Evolutionary conservation across 225 moss, liverwort and hornwort genomes (phyloP).

Genomic region (Marchantia paleacea): DNA sequence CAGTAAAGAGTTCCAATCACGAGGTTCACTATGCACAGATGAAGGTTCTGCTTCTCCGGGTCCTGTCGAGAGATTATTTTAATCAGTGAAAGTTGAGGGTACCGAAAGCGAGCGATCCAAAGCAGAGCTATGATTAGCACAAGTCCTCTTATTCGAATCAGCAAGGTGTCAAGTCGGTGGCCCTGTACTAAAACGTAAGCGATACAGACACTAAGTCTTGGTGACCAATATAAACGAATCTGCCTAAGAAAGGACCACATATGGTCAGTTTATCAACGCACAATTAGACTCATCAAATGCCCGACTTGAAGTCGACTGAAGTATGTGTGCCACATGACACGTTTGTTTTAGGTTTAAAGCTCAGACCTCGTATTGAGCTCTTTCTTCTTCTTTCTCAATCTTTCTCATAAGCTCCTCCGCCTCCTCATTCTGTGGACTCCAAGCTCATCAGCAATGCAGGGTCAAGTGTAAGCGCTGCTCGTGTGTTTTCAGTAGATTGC

Average conservation of each 20-base stretch:
- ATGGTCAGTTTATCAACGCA: neutral
- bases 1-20: slow-evolving; percentile 89
- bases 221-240: too few species aligned
- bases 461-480: neutral
- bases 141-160: too few species aligned
- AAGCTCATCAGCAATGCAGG: neutral
- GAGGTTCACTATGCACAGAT: slow-evolving; percentile 77
- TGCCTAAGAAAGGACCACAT: too few species aligned
- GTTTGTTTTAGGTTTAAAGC: neutral
- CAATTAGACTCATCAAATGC: neutral
- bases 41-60: slow-evolving; percentile 53
- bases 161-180: too few species aligned
- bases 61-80: slow-evolving; percentile 41
- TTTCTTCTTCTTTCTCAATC: slow-evolving; percentile 88
- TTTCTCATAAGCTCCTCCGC: slow-evolving; percentile 91
- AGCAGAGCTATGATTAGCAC: too few species aligned
- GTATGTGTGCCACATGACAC: neutral
- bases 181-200: too few species aligned
- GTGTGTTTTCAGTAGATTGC: neutral
- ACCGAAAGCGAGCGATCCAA: too few species aligned
- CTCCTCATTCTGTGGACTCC: slow-evolving; percentile 61
- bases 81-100: too few species aligned
- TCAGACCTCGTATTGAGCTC: slow-evolving; percentile 64
- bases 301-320: neutral
- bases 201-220: too few species aligned